phyloP scores from a whole-genome alignment of 106 monocot genomes.

The Gastrodia elata region DNA sequence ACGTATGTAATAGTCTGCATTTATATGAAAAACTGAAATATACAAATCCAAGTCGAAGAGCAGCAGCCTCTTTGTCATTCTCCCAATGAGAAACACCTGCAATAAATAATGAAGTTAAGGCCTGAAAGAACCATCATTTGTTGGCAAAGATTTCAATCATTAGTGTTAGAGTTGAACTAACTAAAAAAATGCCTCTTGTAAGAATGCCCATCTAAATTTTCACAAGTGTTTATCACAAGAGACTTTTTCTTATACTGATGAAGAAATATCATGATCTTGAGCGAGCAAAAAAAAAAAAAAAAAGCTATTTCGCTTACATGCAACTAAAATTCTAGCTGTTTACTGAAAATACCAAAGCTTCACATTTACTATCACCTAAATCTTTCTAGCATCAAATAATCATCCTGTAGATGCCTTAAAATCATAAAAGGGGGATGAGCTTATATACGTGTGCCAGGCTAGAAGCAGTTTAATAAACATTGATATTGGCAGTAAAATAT shows the following conservation, averaged over 20 bases:
- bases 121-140: background rate
- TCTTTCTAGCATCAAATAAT: no score
- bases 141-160: background rate
- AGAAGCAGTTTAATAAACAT: no score
- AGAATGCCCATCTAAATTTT: background rate
- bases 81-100: conserved; percentile 39
- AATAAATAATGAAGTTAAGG: background rate
- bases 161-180: background rate
- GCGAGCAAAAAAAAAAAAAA: background rate
- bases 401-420: no score
- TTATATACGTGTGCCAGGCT: no score
- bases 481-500: no score
- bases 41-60: conserved; percentile 53
- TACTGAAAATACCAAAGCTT: no score
- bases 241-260: background rate
- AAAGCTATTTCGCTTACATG: no score
- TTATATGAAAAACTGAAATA: conserved; percentile 1
- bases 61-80: conserved; percentile 38
- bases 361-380: no score
- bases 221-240: background rate
- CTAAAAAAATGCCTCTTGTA: background rate
- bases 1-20: background rate
- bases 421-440: no score
- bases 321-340: no score
- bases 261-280: background rate